A percentile compares a stretch with the other conserved stretches of the same genome.
Evolutionary conservation across 495 filamentous ascomycete genomes (phyloP).

Genomic region (Aspergillus cavernicola): DNA sequence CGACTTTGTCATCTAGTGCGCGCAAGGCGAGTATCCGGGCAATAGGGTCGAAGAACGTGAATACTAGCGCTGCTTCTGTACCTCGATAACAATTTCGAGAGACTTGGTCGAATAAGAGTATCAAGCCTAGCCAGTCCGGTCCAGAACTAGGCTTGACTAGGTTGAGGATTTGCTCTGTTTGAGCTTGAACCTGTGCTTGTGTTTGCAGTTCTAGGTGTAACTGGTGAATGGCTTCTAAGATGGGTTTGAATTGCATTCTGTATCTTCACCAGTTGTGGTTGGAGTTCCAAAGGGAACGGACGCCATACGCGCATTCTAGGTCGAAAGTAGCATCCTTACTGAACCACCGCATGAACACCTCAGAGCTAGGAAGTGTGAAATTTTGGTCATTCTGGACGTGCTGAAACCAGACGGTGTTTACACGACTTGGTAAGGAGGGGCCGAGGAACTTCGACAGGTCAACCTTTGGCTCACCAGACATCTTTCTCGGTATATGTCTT

Average conservation of each 20-base stretch:
- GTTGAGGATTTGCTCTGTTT: slow-evolving; percentile 19
- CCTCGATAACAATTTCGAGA: slow-evolving; percentile 34
- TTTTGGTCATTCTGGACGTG: slow-evolving; percentile 1
- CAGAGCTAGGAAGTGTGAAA: background rate
- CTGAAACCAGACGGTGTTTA: slow-evolving; percentile 9
- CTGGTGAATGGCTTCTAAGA: slow-evolving; percentile 22
- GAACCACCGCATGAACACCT: slow-evolving; percentile 20
- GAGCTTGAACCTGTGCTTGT: slow-evolving; percentile 12
- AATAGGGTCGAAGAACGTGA: slow-evolving; percentile 28
- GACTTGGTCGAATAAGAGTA: slow-evolving; percentile 30
- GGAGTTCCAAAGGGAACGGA: background rate
- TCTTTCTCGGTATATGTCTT: background rate
- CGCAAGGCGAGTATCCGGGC: slow-evolving; percentile 22
- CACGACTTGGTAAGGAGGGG: background rate
- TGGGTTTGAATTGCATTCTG: slow-evolving; percentile 24
- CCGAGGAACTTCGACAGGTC: background rate
- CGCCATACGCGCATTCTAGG: slow-evolving; percentile 26
- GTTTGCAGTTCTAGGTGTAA: background rate
- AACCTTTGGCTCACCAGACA: slow-evolving; percentile 5
- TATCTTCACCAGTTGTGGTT: background rate
- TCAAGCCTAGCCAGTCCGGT: slow-evolving; percentile 23
- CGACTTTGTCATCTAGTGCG: slow-evolving; percentile 18
- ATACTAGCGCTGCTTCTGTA: slow-evolving; percentile 25
- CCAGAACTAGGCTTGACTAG: slow-evolving; percentile 18
- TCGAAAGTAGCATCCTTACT: slow-evolving; percentile 25